Percentiles rank a stretch among this genome's conserved stretches.
phyloP scores from a whole-genome alignment of 805 yeast species.

The Metschnikowia henanensis region DNA sequence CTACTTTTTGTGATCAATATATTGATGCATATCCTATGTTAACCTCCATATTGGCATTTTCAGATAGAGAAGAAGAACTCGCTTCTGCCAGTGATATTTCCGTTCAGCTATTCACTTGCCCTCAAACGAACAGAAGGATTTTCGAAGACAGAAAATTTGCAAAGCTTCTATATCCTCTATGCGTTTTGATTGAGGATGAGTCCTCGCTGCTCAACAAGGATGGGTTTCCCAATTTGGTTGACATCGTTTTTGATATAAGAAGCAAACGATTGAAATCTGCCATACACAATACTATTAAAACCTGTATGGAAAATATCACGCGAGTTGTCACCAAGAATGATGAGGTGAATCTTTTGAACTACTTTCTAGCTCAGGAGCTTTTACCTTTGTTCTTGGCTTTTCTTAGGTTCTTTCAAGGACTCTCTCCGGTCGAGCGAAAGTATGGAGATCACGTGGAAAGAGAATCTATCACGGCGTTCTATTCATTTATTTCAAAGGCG shows the following conservation, averaged over 20 bases:
- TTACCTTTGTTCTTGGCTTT: slow-evolving; percentile 45
- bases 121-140: slow-evolving; percentile 37
- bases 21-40: slow-evolving; percentile 54
- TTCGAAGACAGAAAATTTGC: slow-evolving; percentile 17
- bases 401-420: slow-evolving; percentile 57
- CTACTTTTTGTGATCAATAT: slow-evolving; percentile 50
- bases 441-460: slow-evolving; percentile 68
- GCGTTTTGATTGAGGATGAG: slow-evolving; percentile 41
- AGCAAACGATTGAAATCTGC: slow-evolving; percentile 21
- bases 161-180: slow-evolving; percentile 48
- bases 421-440: slow-evolving; percentile 55
- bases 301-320: slow-evolving; percentile 32
- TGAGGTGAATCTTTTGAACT: slow-evolving; percentile 16
- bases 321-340: slow-evolving; percentile 28
- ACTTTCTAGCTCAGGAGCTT: slow-evolving; percentile 34
- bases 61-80: slow-evolving; percentile 52
- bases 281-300: slow-evolving; percentile 29
- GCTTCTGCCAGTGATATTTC: slow-evolving; percentile 32
- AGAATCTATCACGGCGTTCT: slow-evolving; percentile 49
- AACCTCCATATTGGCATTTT: slow-evolving; percentile 45
- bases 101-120: slow-evolving; percentile 46
- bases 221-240: slow-evolving; percentile 32
- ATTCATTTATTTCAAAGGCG: slow-evolving; percentile 49
- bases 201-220: slow-evolving; percentile 39
- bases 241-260: slow-evolving; percentile 19